These are phyloP conservation scores for Bolboschoenus planiculmis DNA, from an alignment of 176 grass and related monocot genomes.

Conservation along the genomic window DNA sequence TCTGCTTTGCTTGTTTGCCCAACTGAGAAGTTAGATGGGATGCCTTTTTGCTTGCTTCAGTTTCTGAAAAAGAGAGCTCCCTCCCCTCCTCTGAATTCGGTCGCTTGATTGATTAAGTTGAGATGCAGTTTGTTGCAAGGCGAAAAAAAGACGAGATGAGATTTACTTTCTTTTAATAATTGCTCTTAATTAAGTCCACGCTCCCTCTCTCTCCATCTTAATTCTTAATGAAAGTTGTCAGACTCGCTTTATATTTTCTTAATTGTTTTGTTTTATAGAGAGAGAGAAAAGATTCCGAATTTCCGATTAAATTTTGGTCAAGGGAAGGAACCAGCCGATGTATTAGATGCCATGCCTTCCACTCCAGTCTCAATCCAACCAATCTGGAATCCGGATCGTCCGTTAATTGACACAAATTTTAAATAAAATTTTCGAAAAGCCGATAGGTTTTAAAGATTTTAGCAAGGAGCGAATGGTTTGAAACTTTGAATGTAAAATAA, in stretches of 20 bases:
- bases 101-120: not conserved
- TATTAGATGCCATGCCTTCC: too few species aligned
- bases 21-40: not conserved
- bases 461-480: not conserved
- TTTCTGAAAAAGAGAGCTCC: not conserved
- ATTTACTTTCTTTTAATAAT: not conserved
- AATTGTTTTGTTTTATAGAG: not conserved
- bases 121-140: not conserved
- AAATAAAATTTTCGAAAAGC: not conserved
- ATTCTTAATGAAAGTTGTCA: not conserved
- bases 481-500: too few species aligned
- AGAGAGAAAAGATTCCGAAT: constrained; percentile 9
- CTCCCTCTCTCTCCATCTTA: not conserved
- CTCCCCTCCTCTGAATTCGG: not conserved
- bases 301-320: not conserved
- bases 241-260: not conserved
- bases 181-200: constrained; percentile 15
- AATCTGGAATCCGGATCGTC: not conserved
- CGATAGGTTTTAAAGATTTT: not conserved
- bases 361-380: not conserved
- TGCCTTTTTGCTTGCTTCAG: constrained; percentile 23
- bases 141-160: not conserved
- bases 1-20: not conserved
- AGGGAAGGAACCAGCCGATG: too few species aligned
- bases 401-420: not conserved